A percentile compares a stretch with the other conserved stretches of the same genome.
These are phyloP conservation scores for Podospora sp. DNA, from an alignment of 495 filamentous ascomycete genomes.

Conservation along the genomic window DNA sequence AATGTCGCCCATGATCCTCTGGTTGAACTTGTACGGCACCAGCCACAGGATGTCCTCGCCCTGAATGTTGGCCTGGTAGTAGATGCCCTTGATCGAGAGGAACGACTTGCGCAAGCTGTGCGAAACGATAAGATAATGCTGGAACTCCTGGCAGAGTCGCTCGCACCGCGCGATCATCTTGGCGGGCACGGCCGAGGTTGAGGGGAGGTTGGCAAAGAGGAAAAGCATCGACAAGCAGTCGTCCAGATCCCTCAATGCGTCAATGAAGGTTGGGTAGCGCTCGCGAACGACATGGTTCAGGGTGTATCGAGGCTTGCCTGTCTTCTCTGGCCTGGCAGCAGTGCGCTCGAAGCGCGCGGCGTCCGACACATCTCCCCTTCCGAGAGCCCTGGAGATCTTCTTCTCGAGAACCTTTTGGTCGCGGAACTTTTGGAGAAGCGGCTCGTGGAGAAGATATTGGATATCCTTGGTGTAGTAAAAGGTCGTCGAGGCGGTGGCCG, in stretches of 20 bases:
- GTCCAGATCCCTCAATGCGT: conserved; percentile 92
- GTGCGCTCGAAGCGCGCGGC: conserved; percentile 66
- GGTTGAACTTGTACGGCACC: conserved; percentile 95
- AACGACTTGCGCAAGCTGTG: conserved; percentile 93
- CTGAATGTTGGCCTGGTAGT: conserved; percentile 97
- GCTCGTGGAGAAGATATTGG: conserved; percentile 95
- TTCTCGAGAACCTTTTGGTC: conserved; percentile 95
- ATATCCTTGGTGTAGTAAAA: conserved; percentile 99
- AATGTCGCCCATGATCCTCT: conserved; percentile 85
- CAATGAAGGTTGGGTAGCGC: conserved; percentile 95
- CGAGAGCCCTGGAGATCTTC: conserved; percentile 90
- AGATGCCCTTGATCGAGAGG: conserved; percentile 97
- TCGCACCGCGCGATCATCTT: conserved; percentile 95
- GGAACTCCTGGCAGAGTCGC: conserved; percentile 86
- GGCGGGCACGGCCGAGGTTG: conserved; percentile 78
- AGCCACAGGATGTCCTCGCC: conserved; percentile 98
- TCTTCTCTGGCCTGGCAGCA: conserved; percentile 76
- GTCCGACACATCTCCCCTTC: conserved; percentile 86
- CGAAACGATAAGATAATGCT: conserved; percentile 92
- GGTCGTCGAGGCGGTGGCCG: conserved; percentile 83
- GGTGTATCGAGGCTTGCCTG: conserved; percentile 78
- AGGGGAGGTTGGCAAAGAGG: conserved; percentile 95
- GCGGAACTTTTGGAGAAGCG: conserved; percentile 91
- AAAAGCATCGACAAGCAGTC: conserved; percentile 96
- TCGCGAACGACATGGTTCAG: conserved; percentile 97